Evolutionary conservation across 2,329 filamentous ascomycete species (phyloP), one percentile per base, ranked within the genome.

Genomic region (Alternaria atra): DNA sequence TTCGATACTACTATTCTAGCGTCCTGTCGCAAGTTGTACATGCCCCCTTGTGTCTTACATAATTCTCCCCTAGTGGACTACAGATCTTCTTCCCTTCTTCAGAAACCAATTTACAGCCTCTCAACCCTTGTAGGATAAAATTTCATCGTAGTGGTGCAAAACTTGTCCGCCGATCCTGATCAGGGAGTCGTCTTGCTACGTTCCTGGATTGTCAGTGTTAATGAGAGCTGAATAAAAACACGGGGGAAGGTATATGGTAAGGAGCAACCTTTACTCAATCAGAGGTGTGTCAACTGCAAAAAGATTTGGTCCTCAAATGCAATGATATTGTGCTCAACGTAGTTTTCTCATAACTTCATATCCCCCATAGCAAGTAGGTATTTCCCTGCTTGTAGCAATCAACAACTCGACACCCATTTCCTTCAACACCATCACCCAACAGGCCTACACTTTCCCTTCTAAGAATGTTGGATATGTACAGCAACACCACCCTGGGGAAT

Each of bases 401-500:
- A 8, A 9, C 23, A 8, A 9, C 23, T 29, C 7, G 15, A n/a
- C 3, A 32, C 27, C 17, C 27, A 5, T 13, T 13, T 27, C 10
- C 6, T 15, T 20, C 12, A 12, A 9, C n/a, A 20, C 44, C 13
- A 47, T 10, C 15, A 12, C 2, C 17, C 29, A 23, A 8, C 29
- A 23, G 6, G n/a, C 5, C 13, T 34, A 12, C 47, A 27, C 17
- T 15, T 6, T 13, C 32, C 9, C 47, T 12, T 17, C 32, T 52
- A 42, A 6, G 13, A 32, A 27, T 29, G 40, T 20, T 55, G 51
- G 6, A 55, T 55, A 43, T 55, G 42, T 7, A 59, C 43, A 10
- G 57, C 42, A 32, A 55, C 44, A 27, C 50, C 57, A 7, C 48
- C 55, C 35, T 50, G 34, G 7, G 56, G 50, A 20, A 55, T 40